Base-by-base conservation (phyloP, 352 stramenopile species). In the Globisporangium nagaii region DNA sequence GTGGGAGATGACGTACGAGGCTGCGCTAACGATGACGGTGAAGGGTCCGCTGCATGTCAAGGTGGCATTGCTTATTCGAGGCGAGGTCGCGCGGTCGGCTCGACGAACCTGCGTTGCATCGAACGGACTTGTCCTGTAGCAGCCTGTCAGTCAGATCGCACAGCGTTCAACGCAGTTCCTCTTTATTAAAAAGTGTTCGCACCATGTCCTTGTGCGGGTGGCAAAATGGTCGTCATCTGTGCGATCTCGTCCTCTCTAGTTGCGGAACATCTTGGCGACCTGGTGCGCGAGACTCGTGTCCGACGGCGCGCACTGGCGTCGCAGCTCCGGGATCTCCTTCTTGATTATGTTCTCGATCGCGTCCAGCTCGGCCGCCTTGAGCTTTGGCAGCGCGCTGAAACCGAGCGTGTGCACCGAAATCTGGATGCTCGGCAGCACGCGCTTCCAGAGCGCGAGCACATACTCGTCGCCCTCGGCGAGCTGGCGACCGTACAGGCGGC, bases 391-490 rank as follows among this genome's bases (percentile, higher is more conserved):
- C n/a, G 77, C 76, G 56, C 69, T 72, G 36, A 97, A 80, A 15
- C 88, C 88, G 4, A 96, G 65, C 31, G 90, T 96, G 56, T 93
- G 72, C 34, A 96, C 66, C 20, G 88, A 85, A 9, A 96, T 69
- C 63, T 93, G 84, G 3, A 97, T 68, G 17, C 75, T 73, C 12
- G 86, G 84, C 15, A 88, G 66, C 59, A 98, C 90, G 40, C 90
- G 84, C 58, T 93, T 90, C 94, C 94, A 98, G n/a, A 97, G 63
- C 15, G 86, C 94, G 22, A 96, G 71, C 45, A 98, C 91, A 62
- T 98, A 99, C 71, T 99, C 97, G 66, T 99, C 96, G 47, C 90
- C 93, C 49, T 99, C 96, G 15, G 86, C 89, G n/a, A 99, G 73
- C 73, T 98, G 88, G 37, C 86, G 85, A 4, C 93, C 84, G 70